Conservation (phyloP, 225 moss, liverwort and hornwort species). For the Marchantia paleacea region DNA sequence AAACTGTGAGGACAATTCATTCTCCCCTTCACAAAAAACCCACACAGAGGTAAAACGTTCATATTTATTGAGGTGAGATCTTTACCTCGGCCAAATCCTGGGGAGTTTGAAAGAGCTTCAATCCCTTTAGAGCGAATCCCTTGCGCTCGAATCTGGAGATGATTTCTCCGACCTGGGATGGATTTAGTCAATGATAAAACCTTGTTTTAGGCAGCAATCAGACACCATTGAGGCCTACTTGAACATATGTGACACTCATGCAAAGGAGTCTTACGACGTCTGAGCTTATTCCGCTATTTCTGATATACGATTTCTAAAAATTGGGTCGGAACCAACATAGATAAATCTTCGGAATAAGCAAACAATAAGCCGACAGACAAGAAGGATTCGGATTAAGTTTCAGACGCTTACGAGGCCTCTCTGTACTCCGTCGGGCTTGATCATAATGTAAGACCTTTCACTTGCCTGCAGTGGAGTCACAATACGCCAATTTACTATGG, state of each 20-base stretch:
- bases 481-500: neutral
- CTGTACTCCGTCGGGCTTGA: conserved; percentile 93
- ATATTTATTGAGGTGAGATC: neutral
- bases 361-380: neutral
- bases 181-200: neutral
- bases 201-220: too few relatives aligned
- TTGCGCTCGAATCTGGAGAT: conserved; percentile 84
- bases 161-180: conserved; percentile 69
- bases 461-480: conserved; percentile 15
- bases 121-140: conserved; percentile 76
- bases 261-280: neutral
- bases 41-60: neutral
- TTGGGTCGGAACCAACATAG: neutral
- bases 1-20: neutral
- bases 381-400: neutral
- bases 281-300: neutral
- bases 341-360: neutral
- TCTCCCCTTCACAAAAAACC: neutral
- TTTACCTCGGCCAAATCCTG: conserved; percentile 70
- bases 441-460: conserved; percentile 83
- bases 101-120: conserved; percentile 81
- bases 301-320: neutral
- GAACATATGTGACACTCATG: neutral
- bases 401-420: conserved; percentile 60
- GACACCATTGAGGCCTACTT: too few relatives aligned